Base-by-base conservation (phyloP, 176 grass and related monocot genomes). In the Dendrocalamus sinicus region DNA sequence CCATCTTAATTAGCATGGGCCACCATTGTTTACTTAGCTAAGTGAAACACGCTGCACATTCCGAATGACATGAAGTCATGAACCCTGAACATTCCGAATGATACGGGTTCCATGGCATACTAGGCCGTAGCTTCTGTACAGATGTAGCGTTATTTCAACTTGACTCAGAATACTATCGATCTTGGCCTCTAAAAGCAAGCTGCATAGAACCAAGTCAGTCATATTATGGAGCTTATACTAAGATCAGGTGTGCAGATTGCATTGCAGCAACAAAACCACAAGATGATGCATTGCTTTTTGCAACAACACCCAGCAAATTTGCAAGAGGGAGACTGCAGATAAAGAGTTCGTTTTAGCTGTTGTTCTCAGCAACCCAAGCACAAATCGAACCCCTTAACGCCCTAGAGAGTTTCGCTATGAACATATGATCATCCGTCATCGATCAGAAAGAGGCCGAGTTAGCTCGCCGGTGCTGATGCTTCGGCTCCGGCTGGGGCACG, bases 381-480 rank as follows among this genome's bases (percentile, higher is more conserved):
- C 59, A 81, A 73, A 53, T 28, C 59, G 44, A 54, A 70, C 16
- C 16, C 28, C 48, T 55, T 50, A 64, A 48, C 28, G 13, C 44
- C 52, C 84, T 73, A 43, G 22, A 74, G 72, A 72, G 12, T 39
- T 72, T n/a, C 14, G 0, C 47, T 87, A 76, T 59, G 16, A 58
- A 87, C 78, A 75, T 57, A 20, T 19, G 28, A 35, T 66, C 63
- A 35, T 3, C 50, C 16, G 43, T 40, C 8, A 7, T 44, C 22
- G 19, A 84, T 97, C 81, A 97, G 86, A 97, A 85, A 43, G 23
- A 58, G 47, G 88, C 90, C 1, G 94, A 97, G 81, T 81, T 95
- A 43, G 73, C 89, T 85, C 87, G 86, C 52, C 92, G 85, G 51
- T 94, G 86, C 57, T 86, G 89, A 52, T 91, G 84, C 92, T 85